Evolutionary conservation across 768 basidiomycete genomes (phyloP).

Genomic region (Brasilioporus rufonigricans): DNA sequence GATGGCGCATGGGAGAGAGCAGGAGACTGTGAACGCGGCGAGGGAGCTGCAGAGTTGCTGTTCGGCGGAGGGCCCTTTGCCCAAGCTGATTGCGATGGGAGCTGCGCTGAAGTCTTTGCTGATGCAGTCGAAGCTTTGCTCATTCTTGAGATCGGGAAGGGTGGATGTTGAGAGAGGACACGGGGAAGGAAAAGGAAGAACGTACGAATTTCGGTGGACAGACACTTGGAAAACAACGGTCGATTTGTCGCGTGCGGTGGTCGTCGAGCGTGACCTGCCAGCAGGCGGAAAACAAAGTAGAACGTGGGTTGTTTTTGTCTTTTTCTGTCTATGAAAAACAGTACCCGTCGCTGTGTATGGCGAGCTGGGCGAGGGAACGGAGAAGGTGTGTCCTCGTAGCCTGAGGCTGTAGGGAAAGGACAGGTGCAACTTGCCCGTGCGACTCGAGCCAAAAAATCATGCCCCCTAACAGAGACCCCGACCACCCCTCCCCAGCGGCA

Average conservation of each 20-base stretch:
- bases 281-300: slow-evolving; percentile 75
- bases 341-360: slow-evolving; percentile 37
- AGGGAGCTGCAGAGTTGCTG: slow-evolving; percentile 44
- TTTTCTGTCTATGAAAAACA: slow-evolving; percentile 39
- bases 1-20: slow-evolving; percentile 50
- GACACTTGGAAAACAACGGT: slow-evolving; percentile 49
- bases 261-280: slow-evolving; percentile 90
- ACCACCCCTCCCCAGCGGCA: slow-evolving; percentile 18
- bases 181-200: slow-evolving; percentile 1
- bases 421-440: slow-evolving; percentile 33
- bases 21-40: slow-evolving; percentile 78
- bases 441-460: slow-evolving; percentile 32
- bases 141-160: slow-evolving; percentile 58
- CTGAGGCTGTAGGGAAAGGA: slow-evolving; percentile 39
- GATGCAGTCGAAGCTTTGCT: slow-evolving; percentile 84
- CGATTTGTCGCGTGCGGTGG: slow-evolving; percentile 66
- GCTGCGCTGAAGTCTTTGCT: slow-evolving; percentile 70
- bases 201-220: slow-evolving; percentile 43
- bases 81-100: slow-evolving; percentile 86
- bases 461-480: slow-evolving; percentile 27
- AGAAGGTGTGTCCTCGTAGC: slow-evolving; percentile 32
- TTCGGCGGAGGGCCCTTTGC: slow-evolving; percentile 80
- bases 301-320: slow-evolving; percentile 31
- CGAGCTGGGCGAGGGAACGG: slow-evolving; percentile 30
- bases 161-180: not conserved